These are phyloP conservation scores for Ordospora pajunii DNA, from an alignment of 371 early-diverging fungal species.

Conservation along the genomic window DNA sequence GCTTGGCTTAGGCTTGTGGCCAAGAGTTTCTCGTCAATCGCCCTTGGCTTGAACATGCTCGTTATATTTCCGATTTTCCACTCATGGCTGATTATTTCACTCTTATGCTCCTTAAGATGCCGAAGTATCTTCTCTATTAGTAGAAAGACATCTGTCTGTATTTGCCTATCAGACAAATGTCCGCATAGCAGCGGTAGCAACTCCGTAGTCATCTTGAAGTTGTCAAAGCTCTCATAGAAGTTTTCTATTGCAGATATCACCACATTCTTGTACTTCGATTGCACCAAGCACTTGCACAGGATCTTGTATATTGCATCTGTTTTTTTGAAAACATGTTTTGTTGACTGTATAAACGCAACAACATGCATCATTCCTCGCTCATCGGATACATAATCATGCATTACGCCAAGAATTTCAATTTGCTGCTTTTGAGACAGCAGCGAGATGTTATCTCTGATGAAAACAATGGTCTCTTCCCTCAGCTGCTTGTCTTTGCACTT, in stretches of 20 bases:
- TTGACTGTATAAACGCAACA: background rate
- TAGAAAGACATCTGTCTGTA: constrained; percentile 30
- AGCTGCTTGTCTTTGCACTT: constrained; percentile 47
- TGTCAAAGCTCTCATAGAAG: constrained; percentile 37
- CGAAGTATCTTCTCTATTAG: constrained; percentile 44
- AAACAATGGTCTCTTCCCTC: constrained; percentile 45
- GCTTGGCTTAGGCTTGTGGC: background rate
- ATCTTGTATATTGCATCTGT: constrained; percentile 35
- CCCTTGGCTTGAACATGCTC: constrained; percentile 25
- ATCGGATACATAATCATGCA: constrained; percentile 26
- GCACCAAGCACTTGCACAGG: constrained; percentile 18
- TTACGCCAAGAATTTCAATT: constrained; percentile 21
- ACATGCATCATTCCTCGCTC: constrained; percentile 20
- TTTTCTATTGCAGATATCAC: constrained; percentile 16
- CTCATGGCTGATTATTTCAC: constrained; percentile 34
- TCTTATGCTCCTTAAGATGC: constrained; percentile 36
- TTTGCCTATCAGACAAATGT: constrained; percentile 29
- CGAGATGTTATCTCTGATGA: constrained; percentile 33
- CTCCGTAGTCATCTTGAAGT: constrained; percentile 40
- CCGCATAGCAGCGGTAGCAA: constrained; percentile 39
- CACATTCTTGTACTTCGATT: background rate
- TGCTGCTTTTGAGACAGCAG: constrained; percentile 16
- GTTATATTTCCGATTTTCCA: constrained; percentile 30
- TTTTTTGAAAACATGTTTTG: background rate
- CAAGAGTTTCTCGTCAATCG: constrained; percentile 19